phyloP scores from a whole-genome alignment of 768 basidiomycete genomes.

The Leccinum subgranulosum region DNA sequence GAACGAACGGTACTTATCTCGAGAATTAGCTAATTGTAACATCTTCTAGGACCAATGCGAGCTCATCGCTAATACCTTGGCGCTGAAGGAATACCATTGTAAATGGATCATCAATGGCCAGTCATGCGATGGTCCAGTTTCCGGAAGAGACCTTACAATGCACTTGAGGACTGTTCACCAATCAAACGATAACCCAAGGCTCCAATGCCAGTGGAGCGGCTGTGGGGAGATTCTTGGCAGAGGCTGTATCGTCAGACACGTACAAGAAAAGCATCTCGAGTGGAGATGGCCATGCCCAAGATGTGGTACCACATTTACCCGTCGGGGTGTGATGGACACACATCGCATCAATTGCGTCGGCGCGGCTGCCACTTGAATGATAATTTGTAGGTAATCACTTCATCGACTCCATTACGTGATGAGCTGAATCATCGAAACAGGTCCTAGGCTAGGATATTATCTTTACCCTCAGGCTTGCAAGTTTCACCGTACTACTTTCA shows the following conservation, averaged over 20 bases:
- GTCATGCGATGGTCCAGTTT: conserved; percentile 6
- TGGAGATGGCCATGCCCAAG: conserved; percentile 22
- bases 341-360: conserved; percentile 14
- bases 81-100: conserved; percentile 1
- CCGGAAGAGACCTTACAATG: conserved; percentile 12
- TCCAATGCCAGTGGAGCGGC: conserved; percentile 14
- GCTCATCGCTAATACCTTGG: conserved; percentile 5
- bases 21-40: neutral
- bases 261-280: conserved; percentile 24
- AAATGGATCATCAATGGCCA: conserved; percentile 11
- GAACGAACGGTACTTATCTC: neutral
- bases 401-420: neutral
- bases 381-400: conserved; percentile 1
- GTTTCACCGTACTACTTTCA: neutral
- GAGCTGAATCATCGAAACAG: conserved; percentile 3
- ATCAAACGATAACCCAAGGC: neutral
- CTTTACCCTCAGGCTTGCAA: neutral
- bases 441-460: neutral
- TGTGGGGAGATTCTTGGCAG: conserved; percentile 16
- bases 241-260: conserved; percentile 18
- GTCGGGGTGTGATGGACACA: conserved; percentile 13
- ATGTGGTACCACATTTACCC: conserved; percentile 18
- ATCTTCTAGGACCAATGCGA: conserved; percentile 9
- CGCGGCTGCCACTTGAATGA: neutral
- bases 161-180: conserved; percentile 17